Evolutionary conservation across 164 flowering plant genomes (phyloP).

Genomic region (Taxillus chinensis): DNA sequence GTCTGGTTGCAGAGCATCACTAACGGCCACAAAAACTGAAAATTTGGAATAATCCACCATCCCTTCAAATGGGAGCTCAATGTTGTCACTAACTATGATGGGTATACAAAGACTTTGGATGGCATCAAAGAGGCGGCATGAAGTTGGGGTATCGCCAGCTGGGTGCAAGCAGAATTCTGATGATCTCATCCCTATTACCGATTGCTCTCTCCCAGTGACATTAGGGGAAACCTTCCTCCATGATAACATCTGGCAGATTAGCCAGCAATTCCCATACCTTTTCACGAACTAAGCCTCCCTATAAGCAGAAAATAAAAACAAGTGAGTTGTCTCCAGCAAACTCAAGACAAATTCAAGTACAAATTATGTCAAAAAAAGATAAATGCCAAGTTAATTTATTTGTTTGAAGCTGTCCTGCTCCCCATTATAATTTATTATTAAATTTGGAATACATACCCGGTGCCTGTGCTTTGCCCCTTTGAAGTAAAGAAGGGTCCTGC

Average conservation of each 20-base stretch:
- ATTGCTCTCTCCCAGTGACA: slow-evolving; percentile 86
- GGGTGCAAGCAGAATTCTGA: slow-evolving; percentile 97
- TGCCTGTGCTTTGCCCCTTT: slow-evolving; percentile 96
- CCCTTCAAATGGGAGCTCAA: slow-evolving; percentile 96
- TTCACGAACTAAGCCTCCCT: slow-evolving; percentile 88
- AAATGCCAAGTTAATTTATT: neutral
- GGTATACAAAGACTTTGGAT: slow-evolving; percentile 91
- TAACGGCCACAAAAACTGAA: slow-evolving; percentile 67
- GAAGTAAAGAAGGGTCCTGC: slow-evolving; percentile 74
- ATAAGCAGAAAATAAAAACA: slow-evolving; percentile 2
- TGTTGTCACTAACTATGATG: slow-evolving; percentile 77
- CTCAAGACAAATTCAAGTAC: neutral
- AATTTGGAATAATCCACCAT: slow-evolving; percentile 69
- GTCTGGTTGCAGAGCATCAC: slow-evolving; percentile 59
- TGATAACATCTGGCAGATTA: slow-evolving; percentile 52
- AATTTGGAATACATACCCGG: slow-evolving; percentile 48
- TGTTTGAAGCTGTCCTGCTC: too few species aligned
- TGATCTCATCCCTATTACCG: slow-evolving; percentile 82
- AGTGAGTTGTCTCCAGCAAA: neutral
- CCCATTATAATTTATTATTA: neutral
- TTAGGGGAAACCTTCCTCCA: slow-evolving; percentile 99
- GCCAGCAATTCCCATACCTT: slow-evolving; percentile 77
- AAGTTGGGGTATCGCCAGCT: slow-evolving; percentile 96
- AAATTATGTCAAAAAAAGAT: neutral
- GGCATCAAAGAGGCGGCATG: slow-evolving; percentile 94